Percentiles rank a stretch among this genome's conserved stretches.
These are phyloP conservation scores for Vaccinium vitisidaea DNA, from an alignment of 148 eudicot genomes.

Conservation along the genomic window DNA sequence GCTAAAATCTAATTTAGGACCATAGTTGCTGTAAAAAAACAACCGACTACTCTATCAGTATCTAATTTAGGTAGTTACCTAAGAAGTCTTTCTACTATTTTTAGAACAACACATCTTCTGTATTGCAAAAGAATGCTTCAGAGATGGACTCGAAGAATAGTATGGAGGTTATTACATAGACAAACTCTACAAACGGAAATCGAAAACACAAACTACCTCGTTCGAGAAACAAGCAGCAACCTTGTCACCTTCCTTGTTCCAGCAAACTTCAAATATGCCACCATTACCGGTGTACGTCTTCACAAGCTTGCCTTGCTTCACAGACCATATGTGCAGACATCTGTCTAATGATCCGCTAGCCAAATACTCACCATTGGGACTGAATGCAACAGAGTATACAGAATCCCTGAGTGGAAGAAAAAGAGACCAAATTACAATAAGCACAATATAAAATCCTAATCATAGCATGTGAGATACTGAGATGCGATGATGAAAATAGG, in stretches of 20 bases:
- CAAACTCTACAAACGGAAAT: conserved; percentile 39
- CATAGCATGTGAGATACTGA: not conserved
- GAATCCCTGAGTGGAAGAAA: conserved; percentile 52
- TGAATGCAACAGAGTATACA: conserved; percentile 85
- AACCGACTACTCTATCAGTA: not conserved
- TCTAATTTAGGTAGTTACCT: not conserved
- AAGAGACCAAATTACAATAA: not conserved
- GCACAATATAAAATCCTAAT: not conserved
- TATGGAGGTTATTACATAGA: not conserved
- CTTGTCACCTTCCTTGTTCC: conserved; percentile 89
- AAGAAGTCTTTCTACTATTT: not conserved
- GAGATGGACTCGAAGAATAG: not conserved
- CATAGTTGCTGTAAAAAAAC: not conserved
- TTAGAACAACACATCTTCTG: not conserved
- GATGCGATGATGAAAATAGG: not conserved
- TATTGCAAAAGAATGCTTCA: not conserved
- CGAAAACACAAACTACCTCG: conserved; percentile 67
- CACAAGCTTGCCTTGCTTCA: conserved; percentile 68
- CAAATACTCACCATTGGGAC: conserved; percentile 78
- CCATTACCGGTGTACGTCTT: conserved; percentile 72
- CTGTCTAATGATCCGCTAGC: conserved; percentile 85
- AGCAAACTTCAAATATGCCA: conserved; percentile 87
- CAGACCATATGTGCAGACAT: conserved; percentile 75
- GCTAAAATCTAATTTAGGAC: not conserved
- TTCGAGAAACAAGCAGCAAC: conserved; percentile 84